Evolutionary conservation across 2,329 filamentous ascomycete genomes (phyloP).

Genomic region (Colletotrichum tamarilloi): DNA sequence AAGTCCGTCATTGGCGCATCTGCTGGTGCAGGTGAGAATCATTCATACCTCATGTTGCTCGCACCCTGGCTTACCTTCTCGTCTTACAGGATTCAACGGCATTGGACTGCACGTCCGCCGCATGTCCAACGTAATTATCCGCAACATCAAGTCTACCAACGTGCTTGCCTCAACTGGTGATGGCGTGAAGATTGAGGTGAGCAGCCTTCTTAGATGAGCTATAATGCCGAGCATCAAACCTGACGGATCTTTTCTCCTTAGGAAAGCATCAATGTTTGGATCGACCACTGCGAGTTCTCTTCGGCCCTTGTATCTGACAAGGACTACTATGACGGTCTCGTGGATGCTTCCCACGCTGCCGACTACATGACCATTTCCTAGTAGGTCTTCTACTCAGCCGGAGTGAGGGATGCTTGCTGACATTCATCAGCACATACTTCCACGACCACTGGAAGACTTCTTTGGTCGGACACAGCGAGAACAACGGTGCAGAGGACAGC

Average conservation of each 20-base stretch:
- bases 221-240: conserved; percentile 34
- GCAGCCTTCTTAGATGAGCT: neutral
- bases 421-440: conserved; percentile 47
- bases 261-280: conserved; percentile 58
- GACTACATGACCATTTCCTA: conserved; percentile 56
- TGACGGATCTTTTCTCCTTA: conserved; percentile 62
- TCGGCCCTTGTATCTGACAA: conserved; percentile 50
- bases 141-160: conserved; percentile 60
- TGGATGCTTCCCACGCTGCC: conserved; percentile 56
- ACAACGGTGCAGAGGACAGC: conserved; percentile 66
- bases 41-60: accelerated
- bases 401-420: neutral
- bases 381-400: neutral
- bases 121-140: conserved; percentile 65
- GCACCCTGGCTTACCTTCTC: neutral
- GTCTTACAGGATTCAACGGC: conserved; percentile 37
- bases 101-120: conserved; percentile 55
- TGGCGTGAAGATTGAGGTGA: conserved; percentile 45
- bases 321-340: conserved; percentile 55
- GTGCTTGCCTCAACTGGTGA: conserved; percentile 55
- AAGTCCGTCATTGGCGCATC: conserved; percentile 53
- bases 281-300: conserved; percentile 57
- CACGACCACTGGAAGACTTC: conserved; percentile 70
- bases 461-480: conserved; percentile 70
- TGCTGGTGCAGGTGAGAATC: conserved; percentile 34